These are phyloP conservation scores for Microstegium vimineum DNA, from an alignment of 176 grass and related monocot species.

Conservation along the genomic window DNA sequence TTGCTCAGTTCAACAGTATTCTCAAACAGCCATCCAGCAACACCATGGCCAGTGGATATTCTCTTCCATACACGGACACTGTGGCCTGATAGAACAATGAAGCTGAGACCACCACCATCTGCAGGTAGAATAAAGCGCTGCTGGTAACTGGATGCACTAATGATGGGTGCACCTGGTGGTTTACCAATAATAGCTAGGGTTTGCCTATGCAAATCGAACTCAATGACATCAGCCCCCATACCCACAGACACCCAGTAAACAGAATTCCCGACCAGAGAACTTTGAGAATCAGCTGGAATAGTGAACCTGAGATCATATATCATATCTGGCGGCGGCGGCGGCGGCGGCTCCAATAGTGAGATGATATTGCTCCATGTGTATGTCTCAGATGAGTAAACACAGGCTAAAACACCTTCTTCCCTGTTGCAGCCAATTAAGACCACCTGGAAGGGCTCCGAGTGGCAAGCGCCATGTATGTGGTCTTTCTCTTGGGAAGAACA, in stretches of 20 bases:
- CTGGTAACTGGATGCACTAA: no score
- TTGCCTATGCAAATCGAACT: not conserved
- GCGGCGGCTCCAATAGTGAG: not conserved
- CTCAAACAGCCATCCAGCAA: not conserved
- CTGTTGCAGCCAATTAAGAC: not conserved
- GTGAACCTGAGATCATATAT: not conserved
- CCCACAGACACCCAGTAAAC: not conserved
- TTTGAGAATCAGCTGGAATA: no score
- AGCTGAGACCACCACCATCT: not conserved
- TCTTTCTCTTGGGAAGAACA: not conserved
- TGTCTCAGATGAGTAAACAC: conserved; percentile 8
- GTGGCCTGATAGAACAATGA: not conserved
- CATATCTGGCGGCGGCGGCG: no score
- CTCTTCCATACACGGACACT: not conserved
- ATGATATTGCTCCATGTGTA: not conserved
- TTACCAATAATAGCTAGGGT: not conserved
- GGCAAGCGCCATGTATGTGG: not conserved
- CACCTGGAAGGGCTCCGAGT: not conserved
- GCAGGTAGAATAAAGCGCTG: not conserved
- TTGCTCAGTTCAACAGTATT: not conserved
- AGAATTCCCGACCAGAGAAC: not conserved
- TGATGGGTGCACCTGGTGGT: not conserved
- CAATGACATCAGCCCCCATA: not conserved
- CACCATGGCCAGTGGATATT: not conserved
- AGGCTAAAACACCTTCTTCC: not conserved